Conservation (phyloP, 177 flowering plant genomes). For the Telopea speciosissima region DNA sequence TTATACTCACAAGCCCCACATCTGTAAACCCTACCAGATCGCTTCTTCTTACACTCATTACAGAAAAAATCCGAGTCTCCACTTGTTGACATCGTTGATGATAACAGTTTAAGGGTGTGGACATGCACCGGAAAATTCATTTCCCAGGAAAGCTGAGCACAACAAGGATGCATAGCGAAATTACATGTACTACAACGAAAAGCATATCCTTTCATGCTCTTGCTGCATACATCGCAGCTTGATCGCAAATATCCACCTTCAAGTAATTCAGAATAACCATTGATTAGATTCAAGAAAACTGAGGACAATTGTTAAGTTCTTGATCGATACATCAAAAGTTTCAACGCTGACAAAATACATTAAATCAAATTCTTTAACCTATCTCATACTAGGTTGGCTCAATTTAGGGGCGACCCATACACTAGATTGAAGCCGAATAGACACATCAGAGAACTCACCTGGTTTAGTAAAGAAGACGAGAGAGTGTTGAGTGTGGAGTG, state of each 20-base stretch:
- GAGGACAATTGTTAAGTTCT: too few relatives aligned
- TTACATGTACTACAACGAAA: constrained; percentile 58
- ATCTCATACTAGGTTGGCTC: too few relatives aligned
- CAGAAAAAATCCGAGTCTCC: constrained; percentile 24
- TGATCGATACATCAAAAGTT: too few relatives aligned
- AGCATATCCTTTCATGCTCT: constrained; percentile 47
- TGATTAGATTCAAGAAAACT: background rate
- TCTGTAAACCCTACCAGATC: constrained; percentile 45
- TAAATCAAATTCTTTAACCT: too few relatives aligned
- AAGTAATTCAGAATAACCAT: background rate
- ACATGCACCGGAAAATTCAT: constrained; percentile 40
- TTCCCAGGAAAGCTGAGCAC: constrained; percentile 48
- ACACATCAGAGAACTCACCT: too few relatives aligned
- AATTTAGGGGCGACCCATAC: too few relatives aligned
- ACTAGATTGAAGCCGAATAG: too few relatives aligned
- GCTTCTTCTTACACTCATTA: constrained; percentile 51
- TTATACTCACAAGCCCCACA: constrained; percentile 59
- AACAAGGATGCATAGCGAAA: constrained; percentile 78
- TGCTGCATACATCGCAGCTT: constrained; percentile 57
- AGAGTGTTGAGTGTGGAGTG: constrained; percentile 62
- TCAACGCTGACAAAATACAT: too few relatives aligned
- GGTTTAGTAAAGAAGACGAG: constrained; percentile 50
- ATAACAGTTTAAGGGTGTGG: constrained; percentile 42
- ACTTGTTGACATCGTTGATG: constrained; percentile 13
- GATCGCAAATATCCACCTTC: constrained; percentile 50